These are phyloP conservation scores for Aspergillus cejpii DNA, from an alignment of 2,329 filamentous ascomycete species.

Conservation along the genomic window DNA sequence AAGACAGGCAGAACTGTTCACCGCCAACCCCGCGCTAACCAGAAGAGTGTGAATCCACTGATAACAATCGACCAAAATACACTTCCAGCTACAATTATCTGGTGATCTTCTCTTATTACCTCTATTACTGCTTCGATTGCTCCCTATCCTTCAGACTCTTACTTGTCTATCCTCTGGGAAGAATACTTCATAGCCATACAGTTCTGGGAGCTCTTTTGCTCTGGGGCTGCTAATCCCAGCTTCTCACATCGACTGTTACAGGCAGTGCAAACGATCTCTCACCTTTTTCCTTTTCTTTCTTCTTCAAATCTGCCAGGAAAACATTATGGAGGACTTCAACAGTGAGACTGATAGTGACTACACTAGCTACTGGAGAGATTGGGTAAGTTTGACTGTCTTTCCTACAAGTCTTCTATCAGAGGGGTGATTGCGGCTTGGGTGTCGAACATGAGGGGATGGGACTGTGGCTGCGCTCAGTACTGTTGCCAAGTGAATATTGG, in stretches of 20 bases:
- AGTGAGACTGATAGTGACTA: slow-evolving; percentile 99
- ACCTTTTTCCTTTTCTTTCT: slow-evolving; percentile 7
- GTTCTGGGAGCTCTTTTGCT: slow-evolving; percentile 20
- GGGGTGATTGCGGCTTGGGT: slow-evolving; percentile 4
- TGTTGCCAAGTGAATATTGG: neutral
- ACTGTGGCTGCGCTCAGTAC: slow-evolving; percentile 4
- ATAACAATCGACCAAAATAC: slow-evolving; percentile 20
- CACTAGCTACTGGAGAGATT: slow-evolving; percentile 98
- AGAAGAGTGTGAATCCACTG: slow-evolving; percentile 16
- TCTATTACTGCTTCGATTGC: neutral
- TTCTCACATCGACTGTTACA: slow-evolving; percentile 22
- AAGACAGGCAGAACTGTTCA: slow-evolving; percentile 7
- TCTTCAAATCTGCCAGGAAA: slow-evolving; percentile 5
- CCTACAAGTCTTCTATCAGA: slow-evolving; percentile 8
- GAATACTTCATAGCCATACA: slow-evolving; percentile 15
- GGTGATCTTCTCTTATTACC: neutral
- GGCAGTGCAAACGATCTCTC: slow-evolving; percentile 18
- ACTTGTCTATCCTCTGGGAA: slow-evolving; percentile 14
- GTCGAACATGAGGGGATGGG: slow-evolving; percentile 5
- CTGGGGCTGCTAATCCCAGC: slow-evolving; percentile 16
- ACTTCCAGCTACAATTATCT: slow-evolving; percentile 10
- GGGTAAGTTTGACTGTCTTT: slow-evolving; percentile 59
- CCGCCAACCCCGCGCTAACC: slow-evolving; percentile 28
- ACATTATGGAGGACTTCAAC: slow-evolving; percentile 87
- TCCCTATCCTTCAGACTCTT: neutral